Conservation (phyloP, 1,284 basidiomycete genomes). For the Moesziomyces globuligerus region DNA sequence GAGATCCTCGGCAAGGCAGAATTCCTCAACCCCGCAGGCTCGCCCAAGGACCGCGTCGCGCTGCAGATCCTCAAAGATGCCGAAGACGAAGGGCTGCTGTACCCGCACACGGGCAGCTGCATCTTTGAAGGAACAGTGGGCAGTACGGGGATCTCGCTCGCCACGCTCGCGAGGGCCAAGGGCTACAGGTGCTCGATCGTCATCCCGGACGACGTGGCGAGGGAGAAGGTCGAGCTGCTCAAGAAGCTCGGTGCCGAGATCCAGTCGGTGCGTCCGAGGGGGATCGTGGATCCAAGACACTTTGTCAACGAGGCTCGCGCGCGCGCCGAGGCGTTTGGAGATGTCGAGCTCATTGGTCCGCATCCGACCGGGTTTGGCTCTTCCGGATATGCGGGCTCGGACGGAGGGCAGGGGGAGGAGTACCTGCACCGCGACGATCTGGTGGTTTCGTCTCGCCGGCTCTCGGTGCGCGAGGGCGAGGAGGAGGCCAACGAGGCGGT, state of each 20-base stretch:
- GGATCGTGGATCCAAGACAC: constrained; percentile 64
- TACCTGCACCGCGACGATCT: constrained; percentile 46
- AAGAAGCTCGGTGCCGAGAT: constrained; percentile 86
- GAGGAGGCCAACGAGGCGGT: constrained; percentile 33
- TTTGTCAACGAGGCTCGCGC: constrained; percentile 65
- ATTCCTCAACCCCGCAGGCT: constrained; percentile 96
- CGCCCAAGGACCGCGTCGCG: constrained; percentile 96
- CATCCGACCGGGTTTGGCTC: constrained; percentile 27
- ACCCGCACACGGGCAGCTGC: constrained; percentile 87
- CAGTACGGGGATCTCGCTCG: constrained; percentile 95
- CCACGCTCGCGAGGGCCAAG: constrained; percentile 81
- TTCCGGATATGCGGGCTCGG: constrained; percentile 22
- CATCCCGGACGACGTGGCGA: constrained; percentile 73
- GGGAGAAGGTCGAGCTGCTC: constrained; percentile 88
- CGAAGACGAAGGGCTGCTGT: constrained; percentile 81
- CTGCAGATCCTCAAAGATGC: constrained; percentile 83
- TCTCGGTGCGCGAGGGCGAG: constrained; percentile 6
- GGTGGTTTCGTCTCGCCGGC: constrained; percentile 44
- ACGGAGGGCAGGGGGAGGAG: constrained; percentile 25
- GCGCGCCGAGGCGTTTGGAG: constrained; percentile 55
- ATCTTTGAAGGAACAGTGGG: constrained; percentile 99
- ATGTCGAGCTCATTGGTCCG: constrained; percentile 50
- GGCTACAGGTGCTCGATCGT: constrained; percentile 67
- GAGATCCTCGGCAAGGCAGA: constrained; percentile 97
- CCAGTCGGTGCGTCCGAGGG: constrained; percentile 71